phyloP scores from a whole-genome alignment of 2,329 filamentous ascomycete genomes.

The Sporothrix curviconia region DNA sequence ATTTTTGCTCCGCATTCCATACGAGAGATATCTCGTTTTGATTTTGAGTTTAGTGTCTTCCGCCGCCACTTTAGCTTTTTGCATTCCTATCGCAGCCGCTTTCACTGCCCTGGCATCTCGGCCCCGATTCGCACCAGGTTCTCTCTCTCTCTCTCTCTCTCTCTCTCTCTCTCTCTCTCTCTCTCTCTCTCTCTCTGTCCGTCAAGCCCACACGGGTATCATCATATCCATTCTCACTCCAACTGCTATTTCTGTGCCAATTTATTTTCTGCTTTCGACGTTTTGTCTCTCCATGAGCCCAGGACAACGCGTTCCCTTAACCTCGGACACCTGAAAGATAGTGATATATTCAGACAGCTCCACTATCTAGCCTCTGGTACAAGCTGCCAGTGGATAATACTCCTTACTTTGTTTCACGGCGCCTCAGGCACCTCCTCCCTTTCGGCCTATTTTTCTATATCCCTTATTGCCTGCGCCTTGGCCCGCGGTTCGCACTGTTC shows the following conservation, averaged over 20 bases:
- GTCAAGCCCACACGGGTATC: too few relatives aligned
- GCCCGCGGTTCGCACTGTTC: neutral
- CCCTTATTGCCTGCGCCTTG: neutral
- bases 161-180: too few relatives aligned
- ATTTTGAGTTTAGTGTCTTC: neutral
- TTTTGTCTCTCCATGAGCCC: too few relatives aligned
- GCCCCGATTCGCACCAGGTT: neutral
- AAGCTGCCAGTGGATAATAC: neutral
- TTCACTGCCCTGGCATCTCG: too few relatives aligned
- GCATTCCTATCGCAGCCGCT: constrained; percentile 1
- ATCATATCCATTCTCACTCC: too few relatives aligned
- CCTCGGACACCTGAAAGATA: too few relatives aligned
- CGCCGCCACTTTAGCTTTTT: neutral
- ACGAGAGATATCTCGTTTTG: neutral
- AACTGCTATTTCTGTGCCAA: too few relatives aligned
- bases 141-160: neutral
- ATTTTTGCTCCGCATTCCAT: neutral
- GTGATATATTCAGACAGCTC: neutral
- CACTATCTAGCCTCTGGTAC: neutral
- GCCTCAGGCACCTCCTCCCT: neutral
- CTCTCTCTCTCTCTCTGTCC: too few relatives aligned
- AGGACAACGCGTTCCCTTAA: too few relatives aligned
- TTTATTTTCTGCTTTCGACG: too few relatives aligned
- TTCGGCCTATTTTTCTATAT: too few relatives aligned
- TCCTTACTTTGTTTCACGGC: neutral